These are phyloP conservation scores for Saposhnikovia divaricata DNA, from an alignment of 129 eudicot genomes.

Conservation along the genomic window DNA sequence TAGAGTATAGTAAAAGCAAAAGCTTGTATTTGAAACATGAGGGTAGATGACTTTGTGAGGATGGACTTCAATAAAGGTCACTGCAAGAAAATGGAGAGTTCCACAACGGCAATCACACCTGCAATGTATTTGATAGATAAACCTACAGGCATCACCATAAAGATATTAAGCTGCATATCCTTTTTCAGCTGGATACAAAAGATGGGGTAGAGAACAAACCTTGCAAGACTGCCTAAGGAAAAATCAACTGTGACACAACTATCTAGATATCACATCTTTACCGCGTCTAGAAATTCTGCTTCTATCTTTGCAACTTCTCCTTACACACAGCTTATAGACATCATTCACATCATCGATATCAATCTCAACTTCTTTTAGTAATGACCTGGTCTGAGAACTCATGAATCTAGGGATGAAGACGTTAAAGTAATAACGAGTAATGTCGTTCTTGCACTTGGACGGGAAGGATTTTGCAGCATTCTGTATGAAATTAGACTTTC, in stretches of 20 bases:
- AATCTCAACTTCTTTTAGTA: slow-evolving; percentile 18
- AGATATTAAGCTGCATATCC: neutral
- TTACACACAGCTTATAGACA: neutral
- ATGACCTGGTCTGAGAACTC: slow-evolving; percentile 25
- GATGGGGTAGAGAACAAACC: slow-evolving; percentile 2
- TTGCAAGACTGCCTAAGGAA: neutral
- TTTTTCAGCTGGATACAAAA: neutral
- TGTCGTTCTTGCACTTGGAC: slow-evolving; percentile 14
- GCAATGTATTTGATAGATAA: neutral
- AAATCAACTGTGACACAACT: slow-evolving; percentile 9
- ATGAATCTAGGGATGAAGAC: slow-evolving; percentile 30
- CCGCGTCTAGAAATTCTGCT: neutral
- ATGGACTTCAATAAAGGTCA: neutral
- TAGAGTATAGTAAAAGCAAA: neutral
- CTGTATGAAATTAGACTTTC: slow-evolving; percentile 21
- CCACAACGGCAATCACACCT: neutral
- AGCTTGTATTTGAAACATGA: neutral
- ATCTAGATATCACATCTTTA: slow-evolving; percentile 16
- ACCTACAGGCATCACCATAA: slow-evolving; percentile 6
- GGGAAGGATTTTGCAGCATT: slow-evolving; percentile 23
- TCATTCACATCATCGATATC: slow-evolving; percentile 29
- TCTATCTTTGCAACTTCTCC: slow-evolving; percentile 8
- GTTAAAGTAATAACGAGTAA: slow-evolving; percentile 33
- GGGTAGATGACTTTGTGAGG: neutral
- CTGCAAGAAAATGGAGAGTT: neutral